Evolutionary conservation across 2,329 filamentous ascomycete species (phyloP), one percentile per base, ranked within the genome.

Genomic region (Xylaria arbuscula): DNA sequence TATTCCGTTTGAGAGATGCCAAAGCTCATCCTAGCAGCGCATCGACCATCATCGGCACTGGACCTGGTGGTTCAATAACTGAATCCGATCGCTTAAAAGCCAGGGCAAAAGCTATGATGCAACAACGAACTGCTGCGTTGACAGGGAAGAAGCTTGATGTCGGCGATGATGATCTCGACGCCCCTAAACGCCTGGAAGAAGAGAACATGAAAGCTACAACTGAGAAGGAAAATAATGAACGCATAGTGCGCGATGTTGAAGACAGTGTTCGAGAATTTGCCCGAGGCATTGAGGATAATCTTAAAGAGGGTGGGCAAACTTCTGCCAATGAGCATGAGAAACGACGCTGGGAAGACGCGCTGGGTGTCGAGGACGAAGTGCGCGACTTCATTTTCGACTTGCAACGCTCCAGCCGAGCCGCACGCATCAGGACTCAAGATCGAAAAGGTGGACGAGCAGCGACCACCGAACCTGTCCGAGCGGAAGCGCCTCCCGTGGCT

Each of bases 321-420:
- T 90, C 90, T 47, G 89, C 90, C 2, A 93, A 90, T 70, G 93
- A 98, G 80, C 94, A 98, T 78, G 96, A 99, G 83, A 90, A 89
- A 75, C 90, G 96, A 70, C 89, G 96, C 70, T 99, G 96, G 96
- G 94, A 99, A 75, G 96, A 99, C 80, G 96, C 90, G 10, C 86
- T 99, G 45, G 96, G 96, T 34, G 96, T 99, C 34, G 96, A 99
- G 78, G 95, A 99, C 76, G 94, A 97, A 76, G 92, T 98, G 70
- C 93, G 94, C 76, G 96, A 99, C 77, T 98, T 99, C 80, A 99
- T 99, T 78, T 98, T 96, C 78, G 96, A 98, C 74, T 84, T 99
- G 62, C 94, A 98, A 79, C 90, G 95, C 69, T 92, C 90, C 70
- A 97, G 93, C 79, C 89, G 94, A 72, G 87, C 93, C 71, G 86